These are phyloP conservation scores for Phytophthora boehmeriae DNA, from an alignment of 352 stramenopile species.

Conservation along the genomic window DNA sequence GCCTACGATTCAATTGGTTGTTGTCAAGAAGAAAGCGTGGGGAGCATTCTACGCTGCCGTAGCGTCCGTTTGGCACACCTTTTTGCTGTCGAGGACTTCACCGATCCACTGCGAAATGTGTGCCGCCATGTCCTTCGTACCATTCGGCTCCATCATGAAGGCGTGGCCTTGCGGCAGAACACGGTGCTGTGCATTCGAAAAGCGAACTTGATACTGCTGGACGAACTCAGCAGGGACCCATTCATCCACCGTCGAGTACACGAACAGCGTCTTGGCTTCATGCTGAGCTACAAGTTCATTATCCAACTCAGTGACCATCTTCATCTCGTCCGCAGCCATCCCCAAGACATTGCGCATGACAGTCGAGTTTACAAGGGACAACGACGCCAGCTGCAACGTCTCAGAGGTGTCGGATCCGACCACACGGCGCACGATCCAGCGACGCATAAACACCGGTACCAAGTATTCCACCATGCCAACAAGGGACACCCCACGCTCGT, in stretches of 20 bases:
- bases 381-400: constrained; percentile 54
- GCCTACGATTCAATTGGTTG: background rate
- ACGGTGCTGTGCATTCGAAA: constrained; percentile 48
- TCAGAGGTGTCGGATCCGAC: constrained; percentile 43
- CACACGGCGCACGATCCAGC: constrained; percentile 48
- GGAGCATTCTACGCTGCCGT: constrained; percentile 17
- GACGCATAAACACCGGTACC: constrained; percentile 43
- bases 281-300: constrained; percentile 39
- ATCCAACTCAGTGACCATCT: constrained; percentile 55
- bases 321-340: constrained; percentile 75
- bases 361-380: constrained; percentile 56
- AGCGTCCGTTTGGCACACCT: constrained; percentile 24
- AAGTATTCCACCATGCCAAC: constrained; percentile 51
- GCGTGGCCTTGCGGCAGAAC: constrained; percentile 64
- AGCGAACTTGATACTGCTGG: constrained; percentile 59
- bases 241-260: constrained; percentile 71
- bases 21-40: no score
- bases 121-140: constrained; percentile 66
- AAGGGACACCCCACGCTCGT: constrained; percentile 35
- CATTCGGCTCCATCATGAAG: constrained; percentile 81
- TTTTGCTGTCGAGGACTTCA: constrained; percentile 36
- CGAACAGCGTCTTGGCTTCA: constrained; percentile 63
- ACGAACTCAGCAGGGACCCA: constrained; percentile 71
- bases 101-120: constrained; percentile 65
- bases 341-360: constrained; percentile 70